Evolutionary conservation across 2,329 filamentous ascomycete genomes (phyloP), one percentile per base, ranked within the genome.

Genomic region (Grosmannia serpens): DNA sequence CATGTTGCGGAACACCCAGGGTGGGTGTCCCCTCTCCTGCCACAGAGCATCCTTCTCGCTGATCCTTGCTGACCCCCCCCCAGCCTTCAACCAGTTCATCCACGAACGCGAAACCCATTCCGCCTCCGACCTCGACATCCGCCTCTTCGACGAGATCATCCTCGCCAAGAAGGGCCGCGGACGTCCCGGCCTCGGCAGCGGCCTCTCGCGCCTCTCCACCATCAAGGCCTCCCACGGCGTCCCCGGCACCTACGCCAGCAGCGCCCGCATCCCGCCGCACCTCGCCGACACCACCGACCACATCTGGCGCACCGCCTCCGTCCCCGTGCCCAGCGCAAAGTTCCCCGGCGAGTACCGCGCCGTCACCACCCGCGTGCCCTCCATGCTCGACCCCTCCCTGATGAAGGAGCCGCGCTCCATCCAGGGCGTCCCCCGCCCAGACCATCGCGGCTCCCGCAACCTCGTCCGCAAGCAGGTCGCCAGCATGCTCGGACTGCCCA

Each of bases 391-490:
- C 66, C 81, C 86, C 4, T 82, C 84, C 17, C 76, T 96, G 53
- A 96, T 97, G 90, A 89, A 90, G 70, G 91, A 96, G 72, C 91
- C 91, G 33, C 82, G 91, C 59, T 85, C 89, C 62, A 92, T 96
- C 46, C 90, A 95, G 70, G 91, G 91, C 41, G 85, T 91, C n/a
- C 91, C 91, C 27, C 75, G 82, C 38, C 77, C 79, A 22, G 79
- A 82, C 60, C 75, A 77, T 58, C 74, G 75, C n/a, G 70, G 77
- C 35, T 72, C 72, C 9, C 74, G 74, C 46, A 77, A 77, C 31
- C 70, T 84, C 54, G 66, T 79, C 57, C 70, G 81, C 62, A 84
- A 84, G 67, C 80, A 83, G 65, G 81, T 84, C 27, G 66, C 69
- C 20, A 70, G 68, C 58, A 70, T 70, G 68, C 46, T 71, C 17